phyloP scores from a whole-genome alignment of 2,329 filamentous ascomycete species.

The Verticillium nubilum region DNA sequence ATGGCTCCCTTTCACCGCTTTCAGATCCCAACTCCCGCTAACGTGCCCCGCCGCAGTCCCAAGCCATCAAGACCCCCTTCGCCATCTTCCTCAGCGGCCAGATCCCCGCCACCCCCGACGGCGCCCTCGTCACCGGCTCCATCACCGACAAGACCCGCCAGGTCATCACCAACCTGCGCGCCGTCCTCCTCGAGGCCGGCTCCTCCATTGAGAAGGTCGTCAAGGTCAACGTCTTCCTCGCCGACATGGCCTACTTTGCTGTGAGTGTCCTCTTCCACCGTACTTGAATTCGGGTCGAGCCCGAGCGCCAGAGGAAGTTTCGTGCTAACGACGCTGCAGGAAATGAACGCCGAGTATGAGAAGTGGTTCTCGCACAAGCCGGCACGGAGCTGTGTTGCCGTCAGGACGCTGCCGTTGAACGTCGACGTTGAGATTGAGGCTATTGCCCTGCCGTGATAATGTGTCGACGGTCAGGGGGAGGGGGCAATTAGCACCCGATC shows the following conservation, averaged over 20 bases:
- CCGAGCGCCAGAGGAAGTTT: too few relatives aligned
- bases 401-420: slow-evolving; percentile 25
- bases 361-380: slow-evolving; percentile 50
- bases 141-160: slow-evolving; percentile 31
- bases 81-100: background rate
- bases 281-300: slow-evolving; percentile 37
- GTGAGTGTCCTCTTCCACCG: slow-evolving; percentile 67
- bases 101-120: background rate
- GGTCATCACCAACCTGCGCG: slow-evolving; percentile 66
- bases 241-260: slow-evolving; percentile 67
- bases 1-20: slow-evolving; percentile 44
- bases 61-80: background rate
- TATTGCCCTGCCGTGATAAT: slow-evolving; percentile 17
- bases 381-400: slow-evolving; percentile 25
- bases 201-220: slow-evolving; percentile 60
- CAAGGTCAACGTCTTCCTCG: slow-evolving; percentile 69
- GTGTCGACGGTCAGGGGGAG: slow-evolving; percentile 1
- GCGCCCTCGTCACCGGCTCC: background rate
- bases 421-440: slow-evolving; percentile 27
- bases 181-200: slow-evolving; percentile 64
- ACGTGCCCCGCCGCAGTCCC: background rate
- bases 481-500: background rate
- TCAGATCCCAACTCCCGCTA: slow-evolving; percentile 45
- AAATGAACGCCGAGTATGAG: slow-evolving; percentile 82
- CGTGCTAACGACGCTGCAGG: slow-evolving; percentile 26